Conservation (phyloP, 2,329 filamentous ascomycete genomes). For the Aspergillus quadricinctus region DNA sequence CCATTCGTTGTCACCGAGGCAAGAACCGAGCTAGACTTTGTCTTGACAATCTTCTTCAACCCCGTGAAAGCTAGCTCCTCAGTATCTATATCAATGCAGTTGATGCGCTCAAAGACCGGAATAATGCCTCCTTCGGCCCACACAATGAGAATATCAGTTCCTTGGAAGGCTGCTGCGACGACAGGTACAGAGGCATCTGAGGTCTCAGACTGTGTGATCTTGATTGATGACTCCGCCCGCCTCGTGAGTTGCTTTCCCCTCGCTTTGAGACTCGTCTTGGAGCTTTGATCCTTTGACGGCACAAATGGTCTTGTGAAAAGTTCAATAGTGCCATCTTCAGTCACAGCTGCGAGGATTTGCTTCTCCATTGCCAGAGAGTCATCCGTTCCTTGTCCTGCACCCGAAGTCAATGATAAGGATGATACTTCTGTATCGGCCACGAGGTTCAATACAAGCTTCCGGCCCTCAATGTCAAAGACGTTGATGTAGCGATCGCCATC, state of each 20-base stretch:
- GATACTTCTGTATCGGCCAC: conserved; percentile 46
- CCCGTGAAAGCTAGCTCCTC: conserved; percentile 44
- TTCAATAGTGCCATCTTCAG: conserved; percentile 46
- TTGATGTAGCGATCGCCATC: conserved; percentile 50
- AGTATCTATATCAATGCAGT: conserved; percentile 43
- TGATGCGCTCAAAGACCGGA: conserved; percentile 46
- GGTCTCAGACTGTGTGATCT: conserved; percentile 40
- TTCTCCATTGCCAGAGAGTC: conserved; percentile 26
- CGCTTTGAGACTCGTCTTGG: conserved; percentile 40
- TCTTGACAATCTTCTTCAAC: conserved; percentile 41
- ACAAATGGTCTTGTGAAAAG: conserved; percentile 48
- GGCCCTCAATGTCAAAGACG: conserved; percentile 42
- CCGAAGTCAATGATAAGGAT: conserved; percentile 33
- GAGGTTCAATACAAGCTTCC: conserved; percentile 45
- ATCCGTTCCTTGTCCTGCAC: conserved; percentile 11
- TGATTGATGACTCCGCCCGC: conserved; percentile 43
- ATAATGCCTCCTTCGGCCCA: conserved; percentile 49
- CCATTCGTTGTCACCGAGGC: conserved; percentile 51
- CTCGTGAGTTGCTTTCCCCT: conserved; percentile 43
- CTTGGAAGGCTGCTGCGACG: conserved; percentile 43
- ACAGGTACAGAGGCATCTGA: conserved; percentile 39
- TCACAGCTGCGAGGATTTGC: conserved; percentile 44
- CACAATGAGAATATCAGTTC: conserved; percentile 43
- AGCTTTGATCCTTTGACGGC: conserved; percentile 23
- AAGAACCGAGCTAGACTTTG: conserved; percentile 40